Evolutionary conservation across 2,329 filamentous ascomycete species (phyloP), one percentile per base, ranked within the genome.

Genomic region (Hawksworthiomyces lignivorus): DNA sequence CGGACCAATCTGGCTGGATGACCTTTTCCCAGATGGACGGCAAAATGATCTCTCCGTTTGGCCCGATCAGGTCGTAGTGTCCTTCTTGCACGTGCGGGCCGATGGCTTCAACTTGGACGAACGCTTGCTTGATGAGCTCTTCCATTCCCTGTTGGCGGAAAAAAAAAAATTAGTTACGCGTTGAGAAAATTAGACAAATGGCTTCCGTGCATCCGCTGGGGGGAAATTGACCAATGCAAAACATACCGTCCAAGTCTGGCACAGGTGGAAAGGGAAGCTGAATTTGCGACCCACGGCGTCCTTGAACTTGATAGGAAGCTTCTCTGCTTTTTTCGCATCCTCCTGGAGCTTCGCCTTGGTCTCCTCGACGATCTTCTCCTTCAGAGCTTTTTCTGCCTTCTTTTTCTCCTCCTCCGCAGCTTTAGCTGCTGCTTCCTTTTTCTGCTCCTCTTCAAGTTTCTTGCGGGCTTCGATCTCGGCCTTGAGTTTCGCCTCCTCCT

Each of bases 251-350:
- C 87, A 94, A 3, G 82, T 92, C 55, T 80, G 78, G 62, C 88
- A 95, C 22, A 94, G 62, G 49, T 89, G 78, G 63, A 82, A 95
- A 2, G 89, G 89, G 56, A 96, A 95, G 62, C 80, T 92, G 60
- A 94, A 96, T 61, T 94, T 95, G 51, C 89, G 76, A 24, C 87
- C 86, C 14, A 96, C 80, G 1, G 88, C 88, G 58, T 96, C 89
- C 63, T 94, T 94, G 67, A 94, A 94, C 52, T 82, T 82, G 59
- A 95, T 86, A 3, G 85, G 86, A 32, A 80, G 70, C 60, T 87
- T 84, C 30, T 81, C 75, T 47, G 73, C 73, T 50, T 69, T 68
- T 49, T 62, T 63, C 12, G 55, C 56, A 2, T 61, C 65, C 48
- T 70, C 68, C 29, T 67, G 61, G 8, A 63, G 61, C 53, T 69